Evolutionary conservation across 2,329 filamentous ascomycete genomes (phyloP).

Genomic region (Chrysoporthe puriensis): DNA sequence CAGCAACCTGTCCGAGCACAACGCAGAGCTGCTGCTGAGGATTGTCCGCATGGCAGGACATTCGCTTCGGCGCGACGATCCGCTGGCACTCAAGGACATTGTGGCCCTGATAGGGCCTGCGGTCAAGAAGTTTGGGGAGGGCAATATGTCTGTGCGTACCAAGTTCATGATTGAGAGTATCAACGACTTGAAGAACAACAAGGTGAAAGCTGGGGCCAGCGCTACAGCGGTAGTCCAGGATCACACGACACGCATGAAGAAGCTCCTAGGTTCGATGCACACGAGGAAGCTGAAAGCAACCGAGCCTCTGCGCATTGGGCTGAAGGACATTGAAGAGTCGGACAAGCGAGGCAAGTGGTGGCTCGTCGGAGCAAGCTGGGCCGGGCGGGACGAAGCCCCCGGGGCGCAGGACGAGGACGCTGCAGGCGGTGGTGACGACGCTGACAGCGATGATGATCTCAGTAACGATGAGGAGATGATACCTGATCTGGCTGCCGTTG

Average conservation of each 20-base stretch:
- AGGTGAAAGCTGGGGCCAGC: slow-evolving; percentile 73
- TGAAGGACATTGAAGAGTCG: slow-evolving; percentile 80
- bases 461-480: slow-evolving; percentile 52
- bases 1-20: slow-evolving; percentile 74
- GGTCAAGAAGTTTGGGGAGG: slow-evolving; percentile 68
- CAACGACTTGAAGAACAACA: slow-evolving; percentile 92
- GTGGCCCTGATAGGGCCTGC: slow-evolving; percentile 77
- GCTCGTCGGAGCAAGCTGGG: slow-evolving; percentile 95
- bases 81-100: slow-evolving; percentile 86
- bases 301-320: slow-evolving; percentile 79
- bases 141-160: slow-evolving; percentile 80
- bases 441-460: slow-evolving; percentile 33
- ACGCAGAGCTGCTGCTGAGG: slow-evolving; percentile 85
- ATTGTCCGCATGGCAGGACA: slow-evolving; percentile 82
- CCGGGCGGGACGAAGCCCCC: slow-evolving; percentile 42
- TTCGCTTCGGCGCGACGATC: slow-evolving; percentile 85
- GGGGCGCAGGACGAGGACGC: slow-evolving; percentile 30
- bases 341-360: slow-evolving; percentile 97
- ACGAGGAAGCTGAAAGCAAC: slow-evolving; percentile 67
- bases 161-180: slow-evolving; percentile 99
- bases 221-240: slow-evolving; percentile 77
- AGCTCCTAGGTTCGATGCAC: slow-evolving; percentile 79
- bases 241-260: slow-evolving; percentile 87
- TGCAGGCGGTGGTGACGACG: slow-evolving; percentile 42
- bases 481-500: slow-evolving; percentile 75